Base-by-base conservation (phyloP, 176 grass and related monocot species). In the Olyra latifolia region DNA sequence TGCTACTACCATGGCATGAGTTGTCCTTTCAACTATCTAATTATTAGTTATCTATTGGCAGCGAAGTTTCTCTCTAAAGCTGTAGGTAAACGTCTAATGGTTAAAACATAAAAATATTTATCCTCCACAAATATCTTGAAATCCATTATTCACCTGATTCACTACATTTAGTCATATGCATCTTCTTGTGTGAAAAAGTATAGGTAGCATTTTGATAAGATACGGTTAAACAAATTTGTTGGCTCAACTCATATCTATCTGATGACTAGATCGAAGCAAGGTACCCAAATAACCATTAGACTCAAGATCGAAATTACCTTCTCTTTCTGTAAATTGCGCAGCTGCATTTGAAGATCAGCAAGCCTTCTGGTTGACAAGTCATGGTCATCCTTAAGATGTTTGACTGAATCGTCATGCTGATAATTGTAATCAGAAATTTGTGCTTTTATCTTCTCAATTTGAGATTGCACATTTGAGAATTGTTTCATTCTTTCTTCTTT, bases 351-450 rank as follows among this genome's bases (percentile, higher is more conserved):
- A 89, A 81, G 90, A 78, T 95, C 92, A 62, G 87, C 75, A 74
- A 99, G 89, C 65, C 80, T 91, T 80, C 88, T 89, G 27, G 87
- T 91, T 61, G 96, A 99, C 74, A 99, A 87, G 86, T 99, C 96
- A 86, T 93, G 87, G 17, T 93, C 84, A 75, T 91, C 87, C 47
- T 81, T 93, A 56, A 82, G 29, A 78, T 57, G 61, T 42, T 69
- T 84, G 23, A 20, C 15, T 15, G 63, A 82, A 77, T 87, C 67
- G 15, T 87, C 82, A 80, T 62, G 55, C 56, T 77, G 79, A 66
- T 74, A 71, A 80, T 20, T 78, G 46, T 45, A 77, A 61, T 91
- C 90, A 60, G 71, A 86, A 76, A 99, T 91, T 70, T 93, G 92
- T 74, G 86, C 84, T 69, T 87, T 91, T 84, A 99, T 95, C 80